phyloP scores from a whole-genome alignment of 768 basidiomycete genomes.

The Lactifluus pinguis region DNA sequence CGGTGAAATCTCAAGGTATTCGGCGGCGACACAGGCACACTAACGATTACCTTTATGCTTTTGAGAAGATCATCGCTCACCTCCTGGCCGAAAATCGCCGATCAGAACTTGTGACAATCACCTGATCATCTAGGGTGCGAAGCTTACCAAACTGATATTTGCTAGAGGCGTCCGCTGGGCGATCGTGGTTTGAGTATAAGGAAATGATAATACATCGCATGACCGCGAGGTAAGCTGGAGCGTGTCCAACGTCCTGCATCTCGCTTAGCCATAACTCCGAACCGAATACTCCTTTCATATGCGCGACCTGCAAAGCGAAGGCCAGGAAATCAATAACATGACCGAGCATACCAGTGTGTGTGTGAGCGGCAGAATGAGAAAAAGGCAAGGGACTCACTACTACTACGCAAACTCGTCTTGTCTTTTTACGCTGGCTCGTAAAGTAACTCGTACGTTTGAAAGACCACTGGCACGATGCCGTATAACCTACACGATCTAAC shows the following conservation, averaged over 20 bases:
- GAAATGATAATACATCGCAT: constrained; percentile 4
- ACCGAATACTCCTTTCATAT: background rate
- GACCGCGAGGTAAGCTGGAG: background rate
- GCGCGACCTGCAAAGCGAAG: background rate
- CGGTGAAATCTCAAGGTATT: constrained; percentile 7
- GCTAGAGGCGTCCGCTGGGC: background rate
- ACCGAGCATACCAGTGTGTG: too few relatives aligned
- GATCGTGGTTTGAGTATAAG: background rate
- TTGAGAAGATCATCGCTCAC: background rate
- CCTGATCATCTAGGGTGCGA: background rate
- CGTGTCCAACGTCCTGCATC: background rate
- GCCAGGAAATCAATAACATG: background rate
- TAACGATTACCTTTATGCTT: background rate
- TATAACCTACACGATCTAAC: background rate
- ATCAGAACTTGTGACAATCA: background rate
- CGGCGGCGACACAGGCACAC: too few relatives aligned
- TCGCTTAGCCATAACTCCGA: background rate
- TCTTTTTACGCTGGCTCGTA: background rate
- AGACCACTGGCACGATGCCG: constrained; percentile 1
- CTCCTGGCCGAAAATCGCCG: background rate
- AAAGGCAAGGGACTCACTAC: background rate
- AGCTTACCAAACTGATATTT: background rate
- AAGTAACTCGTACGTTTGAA: background rate
- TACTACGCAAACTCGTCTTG: background rate
- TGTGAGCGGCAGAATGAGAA: background rate